Base-by-base conservation (phyloP, 495 filamentous ascomycete genomes). In the Neurospora cerealis region DNA sequence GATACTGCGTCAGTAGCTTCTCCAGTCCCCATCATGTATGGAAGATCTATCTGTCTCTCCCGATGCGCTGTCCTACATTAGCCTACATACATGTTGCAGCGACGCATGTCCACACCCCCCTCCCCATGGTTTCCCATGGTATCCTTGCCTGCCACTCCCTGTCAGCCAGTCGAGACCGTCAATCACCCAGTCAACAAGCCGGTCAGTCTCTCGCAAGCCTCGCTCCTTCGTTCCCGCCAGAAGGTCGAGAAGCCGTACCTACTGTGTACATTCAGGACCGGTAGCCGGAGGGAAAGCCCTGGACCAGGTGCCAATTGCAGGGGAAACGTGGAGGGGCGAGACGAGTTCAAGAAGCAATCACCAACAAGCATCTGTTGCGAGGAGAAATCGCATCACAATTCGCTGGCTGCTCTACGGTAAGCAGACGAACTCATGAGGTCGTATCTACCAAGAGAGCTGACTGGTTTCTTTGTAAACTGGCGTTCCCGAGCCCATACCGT, bases 51-150 rank as follows among this genome's bases (percentile, higher is more conserved):
- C 75, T 75, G 54, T 69, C 70, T 77, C 71, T 72, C 69, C 73
- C 69, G 76, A 75, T 76, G 74, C 72, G 74, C 69, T 72, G 77
- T 75, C 73, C 69, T 62, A 75, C 76, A 77, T 77, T 73, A 73
- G 75, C 73, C 69, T 72, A 39, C 76, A 74, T 66, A 66, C 28
- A 34, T 66, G 54, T 36, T 66, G 54, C 54, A 66, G 54, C 28
- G 54, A 17, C 19, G 54, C 28, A 66, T 34, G 54, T 34, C 28
- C 28, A 34, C 54, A 66, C 54, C 54, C 54, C 54, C 54, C 54
- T 62, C 54, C 6, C 54, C 32, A 62, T 66, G 54, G 54, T 34
- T 34, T 62, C 54, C 21, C 21, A 32, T 28, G 54, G 24, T 32
- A 5, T 66, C 28, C 11, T 66, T 66, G 54, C 54, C 28, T 66